A percentile compares a stretch with the other conserved stretches of the same genome.
Evolutionary conservation across 208 protist genomes (phyloP).

Genomic region (Crithidia acanthocephali): DNA sequence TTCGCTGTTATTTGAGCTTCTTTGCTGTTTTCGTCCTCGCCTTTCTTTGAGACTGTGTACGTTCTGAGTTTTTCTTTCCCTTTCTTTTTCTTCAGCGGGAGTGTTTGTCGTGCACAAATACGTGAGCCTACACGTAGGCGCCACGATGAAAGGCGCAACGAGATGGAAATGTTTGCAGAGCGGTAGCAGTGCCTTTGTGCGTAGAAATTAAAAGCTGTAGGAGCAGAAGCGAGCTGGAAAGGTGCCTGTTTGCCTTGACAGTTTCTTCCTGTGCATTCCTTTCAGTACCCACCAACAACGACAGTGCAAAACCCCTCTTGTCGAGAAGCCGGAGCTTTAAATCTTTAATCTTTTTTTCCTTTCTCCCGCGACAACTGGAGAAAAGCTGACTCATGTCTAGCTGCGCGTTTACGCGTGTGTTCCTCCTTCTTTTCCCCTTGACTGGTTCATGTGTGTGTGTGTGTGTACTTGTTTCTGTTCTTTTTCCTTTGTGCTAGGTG

Average conservation of each 20-base stretch:
- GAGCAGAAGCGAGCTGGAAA: neutral
- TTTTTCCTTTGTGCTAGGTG: neutral
- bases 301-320: neutral
- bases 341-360: neutral
- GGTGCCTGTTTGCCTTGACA: neutral
- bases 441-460: neutral
- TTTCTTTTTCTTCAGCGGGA: neutral
- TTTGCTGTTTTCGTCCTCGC: neutral
- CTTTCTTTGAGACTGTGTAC: neutral
- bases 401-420: neutral
- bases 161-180: neutral
- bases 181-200: neutral
- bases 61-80: too few species aligned
- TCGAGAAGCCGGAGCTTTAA: neutral
- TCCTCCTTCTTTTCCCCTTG: neutral
- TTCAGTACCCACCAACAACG: neutral
- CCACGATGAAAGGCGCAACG: neutral
- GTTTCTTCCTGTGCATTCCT: neutral
- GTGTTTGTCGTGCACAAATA: neutral
- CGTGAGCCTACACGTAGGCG: neutral
- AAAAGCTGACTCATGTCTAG: neutral
- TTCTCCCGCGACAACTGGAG: too few species aligned
- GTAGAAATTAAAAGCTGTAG: neutral
- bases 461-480: neutral
- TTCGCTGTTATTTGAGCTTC: neutral